Base-by-base conservation (phyloP, 352 stramenopile genomes). In the Phytophthora tentaculata region DNA sequence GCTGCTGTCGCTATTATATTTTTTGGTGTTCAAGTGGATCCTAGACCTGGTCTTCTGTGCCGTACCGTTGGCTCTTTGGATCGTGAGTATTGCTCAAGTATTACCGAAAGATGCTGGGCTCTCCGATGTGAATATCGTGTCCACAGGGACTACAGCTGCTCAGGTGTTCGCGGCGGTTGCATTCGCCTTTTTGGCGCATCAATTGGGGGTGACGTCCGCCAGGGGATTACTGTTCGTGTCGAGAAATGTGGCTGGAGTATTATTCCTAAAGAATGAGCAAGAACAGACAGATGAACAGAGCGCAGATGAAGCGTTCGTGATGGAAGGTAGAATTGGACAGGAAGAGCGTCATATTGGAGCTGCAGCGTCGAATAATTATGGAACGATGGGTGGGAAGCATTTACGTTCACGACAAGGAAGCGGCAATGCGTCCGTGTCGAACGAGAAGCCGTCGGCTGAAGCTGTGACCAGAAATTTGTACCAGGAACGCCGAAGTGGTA, bases 1-100 rank as follows among this genome's bases (percentile, higher is more conserved):
- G 84, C 26, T 85, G 53, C 67, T 86, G 56, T 92, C 84, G 43
- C 45, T 89, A 23, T 45, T 90, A 16, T 92, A 92, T 61, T 92
- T 92, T 24, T 35, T 92, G 57, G 60, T 89, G 47, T 90, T 92
- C 73, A 87, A 88, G 54, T 82, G 77, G 64, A 32, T 88, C 14
- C 71, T 92, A 50, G 79, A 89, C 64, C 8, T 90, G 50, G 58
- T 89, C 22, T 89, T 90, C 50, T 79, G 79, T 32, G 29, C 39
- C 9, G 56, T 90, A 1, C 84, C 84, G 39, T 54, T 92, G 13
- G 1, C 59, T 39, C 53, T 90, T 20, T 92, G 82, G 81, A 16
- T 64, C 9, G 43, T 89, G 32, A 73, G 74, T 20, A 24, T 81
- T 14, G 65, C 61, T 29, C 80, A 90, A 28, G 51, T 92, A 29